Conservation (phyloP, 192 early-diverging fungal species). For the Paraglomus brasilianum region DNA sequence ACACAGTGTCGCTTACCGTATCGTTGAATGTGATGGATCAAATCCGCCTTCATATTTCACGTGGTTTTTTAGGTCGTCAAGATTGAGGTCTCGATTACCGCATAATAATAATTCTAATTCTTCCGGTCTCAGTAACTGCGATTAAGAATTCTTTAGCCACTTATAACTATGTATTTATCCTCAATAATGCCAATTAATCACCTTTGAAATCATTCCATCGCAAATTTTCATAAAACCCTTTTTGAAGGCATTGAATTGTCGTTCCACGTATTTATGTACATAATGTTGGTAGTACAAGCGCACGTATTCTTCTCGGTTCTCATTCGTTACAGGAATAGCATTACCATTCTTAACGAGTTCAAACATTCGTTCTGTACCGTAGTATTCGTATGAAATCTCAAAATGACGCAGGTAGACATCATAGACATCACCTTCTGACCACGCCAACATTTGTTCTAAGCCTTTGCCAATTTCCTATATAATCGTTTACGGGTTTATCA, state of each 20-base stretch:
- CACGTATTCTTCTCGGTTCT: constrained; percentile 74
- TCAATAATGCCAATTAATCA: constrained; percentile 42
- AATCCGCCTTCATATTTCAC: constrained; percentile 88
- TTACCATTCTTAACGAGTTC: constrained; percentile 66
- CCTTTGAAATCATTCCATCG: constrained; percentile 59
- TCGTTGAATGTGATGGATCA: constrained; percentile 57
- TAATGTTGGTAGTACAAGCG: constrained; percentile 67
- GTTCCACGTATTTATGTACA: constrained; percentile 56
- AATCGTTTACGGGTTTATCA: background rate
- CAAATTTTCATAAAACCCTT: constrained; percentile 75
- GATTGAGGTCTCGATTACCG: constrained; percentile 64
- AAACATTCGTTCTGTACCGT: constrained; percentile 55
- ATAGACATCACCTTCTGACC: constrained; percentile 70
- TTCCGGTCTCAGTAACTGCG: constrained; percentile 44
- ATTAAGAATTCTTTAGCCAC: background rate
- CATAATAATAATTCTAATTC: constrained; percentile 79
- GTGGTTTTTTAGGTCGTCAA: constrained; percentile 65
- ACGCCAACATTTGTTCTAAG: constrained; percentile 74
- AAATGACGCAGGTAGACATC: constrained; percentile 83
- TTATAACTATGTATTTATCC: background rate
- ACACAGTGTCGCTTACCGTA: constrained; percentile 32
- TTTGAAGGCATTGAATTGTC: constrained; percentile 72
- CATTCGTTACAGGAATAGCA: constrained; percentile 69
- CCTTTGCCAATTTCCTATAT: constrained; percentile 70
- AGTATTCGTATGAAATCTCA: constrained; percentile 71